Evolutionary conservation across 768 basidiomycete genomes (phyloP).

Genomic region (Neoboletus magnificus): DNA sequence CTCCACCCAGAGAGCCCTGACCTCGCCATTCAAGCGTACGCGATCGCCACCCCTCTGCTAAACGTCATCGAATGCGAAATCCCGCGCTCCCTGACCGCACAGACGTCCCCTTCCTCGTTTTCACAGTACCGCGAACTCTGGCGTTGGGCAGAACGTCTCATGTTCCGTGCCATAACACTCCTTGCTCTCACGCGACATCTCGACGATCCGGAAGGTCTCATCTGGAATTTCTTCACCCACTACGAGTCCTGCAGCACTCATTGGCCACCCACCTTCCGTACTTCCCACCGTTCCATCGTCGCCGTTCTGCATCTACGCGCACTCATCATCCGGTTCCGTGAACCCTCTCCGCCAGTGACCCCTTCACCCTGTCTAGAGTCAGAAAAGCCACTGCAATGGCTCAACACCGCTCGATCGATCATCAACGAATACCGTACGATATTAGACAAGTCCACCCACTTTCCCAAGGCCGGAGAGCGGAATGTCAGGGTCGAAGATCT

Average conservation of each 20-base stretch:
- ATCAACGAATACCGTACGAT: slow-evolving; percentile 70
- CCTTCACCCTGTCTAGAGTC: slow-evolving; percentile 19
- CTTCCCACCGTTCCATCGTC: slow-evolving; percentile 69
- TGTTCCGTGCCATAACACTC: slow-evolving; percentile 77
- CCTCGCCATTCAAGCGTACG: slow-evolving; percentile 57
- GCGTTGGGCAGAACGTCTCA: slow-evolving; percentile 76
- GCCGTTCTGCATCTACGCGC: slow-evolving; percentile 71
- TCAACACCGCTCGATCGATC: slow-evolving; percentile 60
- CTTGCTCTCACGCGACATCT: slow-evolving; percentile 45
- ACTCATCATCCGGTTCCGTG: slow-evolving; percentile 51
- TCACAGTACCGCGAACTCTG: slow-evolving; percentile 75
- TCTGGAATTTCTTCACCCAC: slow-evolving; percentile 63
- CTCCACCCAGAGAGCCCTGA: slow-evolving; percentile 46
- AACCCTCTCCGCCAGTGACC: slow-evolving; percentile 12
- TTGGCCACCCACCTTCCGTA: slow-evolving; percentile 80
- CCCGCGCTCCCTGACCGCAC: slow-evolving; percentile 29
- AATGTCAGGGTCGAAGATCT: slow-evolving; percentile 82
- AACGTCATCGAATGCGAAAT: slow-evolving; percentile 47
- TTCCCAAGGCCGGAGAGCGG: slow-evolving; percentile 78
- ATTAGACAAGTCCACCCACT: slow-evolving; percentile 63
- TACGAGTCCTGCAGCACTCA: slow-evolving; percentile 59
- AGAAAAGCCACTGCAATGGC: slow-evolving; percentile 50
- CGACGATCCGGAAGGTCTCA: slow-evolving; percentile 35
- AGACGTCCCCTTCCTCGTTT: slow-evolving; percentile 46
- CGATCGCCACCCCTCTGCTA: slow-evolving; percentile 53